Conservation (phyloP, 768 basidiomycete species). For the Rhodocollybia butyracea region DNA sequence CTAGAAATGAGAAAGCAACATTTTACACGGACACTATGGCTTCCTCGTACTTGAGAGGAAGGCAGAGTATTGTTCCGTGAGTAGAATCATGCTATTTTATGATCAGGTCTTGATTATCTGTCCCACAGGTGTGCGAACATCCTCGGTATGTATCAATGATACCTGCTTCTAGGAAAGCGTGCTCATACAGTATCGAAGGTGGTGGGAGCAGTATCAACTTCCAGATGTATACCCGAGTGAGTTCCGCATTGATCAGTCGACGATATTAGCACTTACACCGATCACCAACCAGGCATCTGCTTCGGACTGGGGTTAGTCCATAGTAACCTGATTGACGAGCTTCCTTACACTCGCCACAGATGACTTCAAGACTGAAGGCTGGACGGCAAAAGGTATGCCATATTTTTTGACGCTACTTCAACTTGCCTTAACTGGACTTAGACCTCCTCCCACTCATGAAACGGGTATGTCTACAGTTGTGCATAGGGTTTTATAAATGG, state of each 20-base stretch:
- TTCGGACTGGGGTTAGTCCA: constrained; percentile 60
- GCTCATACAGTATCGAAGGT: constrained; percentile 24
- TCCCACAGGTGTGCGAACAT: constrained; percentile 59
- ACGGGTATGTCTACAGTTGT: constrained; percentile 33
- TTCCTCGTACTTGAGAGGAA: constrained; percentile 57
- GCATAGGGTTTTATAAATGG: not conserved
- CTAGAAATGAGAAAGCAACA: constrained; percentile 69
- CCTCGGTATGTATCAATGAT: constrained; percentile 35
- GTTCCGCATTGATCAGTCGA: constrained; percentile 6
- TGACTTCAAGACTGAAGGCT: constrained; percentile 70
- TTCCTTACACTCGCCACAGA: constrained; percentile 37
- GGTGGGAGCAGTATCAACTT: constrained; percentile 72
- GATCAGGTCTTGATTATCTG: not conserved
- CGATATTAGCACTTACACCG: not conserved
- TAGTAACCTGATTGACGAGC: not conserved
- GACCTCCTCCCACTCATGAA: constrained; percentile 74
- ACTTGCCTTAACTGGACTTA: constrained; percentile 16
- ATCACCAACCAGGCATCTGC: constrained; percentile 51
- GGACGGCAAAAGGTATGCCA: constrained; percentile 55
- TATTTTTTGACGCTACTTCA: not conserved
- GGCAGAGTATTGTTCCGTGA: constrained; percentile 66
- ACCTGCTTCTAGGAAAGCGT: not conserved
- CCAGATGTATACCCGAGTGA: constrained; percentile 72
- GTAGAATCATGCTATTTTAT: constrained; percentile 19
- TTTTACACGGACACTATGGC: constrained; percentile 64